Base-by-base conservation (phyloP, 163 green algal species). In the Chlorella variabilis region DNA sequence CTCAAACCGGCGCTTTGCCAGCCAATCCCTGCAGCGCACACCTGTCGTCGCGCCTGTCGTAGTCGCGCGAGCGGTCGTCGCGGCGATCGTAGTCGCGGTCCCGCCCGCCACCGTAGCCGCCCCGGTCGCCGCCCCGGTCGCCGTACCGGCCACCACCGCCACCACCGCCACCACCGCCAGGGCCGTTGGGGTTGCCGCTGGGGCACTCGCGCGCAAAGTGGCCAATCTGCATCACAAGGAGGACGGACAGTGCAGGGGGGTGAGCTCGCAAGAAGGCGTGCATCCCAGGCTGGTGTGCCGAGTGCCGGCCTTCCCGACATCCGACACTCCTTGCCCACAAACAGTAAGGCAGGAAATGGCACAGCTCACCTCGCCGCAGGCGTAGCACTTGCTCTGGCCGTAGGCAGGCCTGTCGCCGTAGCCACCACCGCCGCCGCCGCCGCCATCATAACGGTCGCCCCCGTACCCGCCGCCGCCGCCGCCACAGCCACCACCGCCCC, bases 151-250 rank as follows among this genome's bases (percentile, higher is more conserved):
- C 48, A 39, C 74, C 56, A 18, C 74, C 36, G 9, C 73, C 69
- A 42, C 69, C 69, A 34, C 70, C 71, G 54, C 71, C 51, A 34
- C 73, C 73, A 38, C 49, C 71, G 31, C 62, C 62, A 42, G 25
- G 62, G 49, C 71, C 33, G 34, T 59, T 31, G n/a, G 68, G 68
- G 68, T 59, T 59, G 70, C 54, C 54, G 23, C 6, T 65, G 48
- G 48, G 70, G 70, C 70, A 77, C 70, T 77, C 70, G 45, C 70
- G 70, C 0, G 70, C 70, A 77, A 77, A 77, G 70, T 77, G 70
- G 70, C 70, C 70, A 45, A 66, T 77, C 70, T 77, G 70, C 42
- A 33, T 9, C 23, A 41, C 1, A 48, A 23, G 69, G 29, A 71
- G 39, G 8, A 51, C n/a, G n/a, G n/a, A n/a, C n/a, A n/a, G n/a